Percentiles rank a stretch among this genome's conserved stretches.
Conservation (phyloP, 768 basidiomycete genomes). For the Lentinula detonsa region DNA sequence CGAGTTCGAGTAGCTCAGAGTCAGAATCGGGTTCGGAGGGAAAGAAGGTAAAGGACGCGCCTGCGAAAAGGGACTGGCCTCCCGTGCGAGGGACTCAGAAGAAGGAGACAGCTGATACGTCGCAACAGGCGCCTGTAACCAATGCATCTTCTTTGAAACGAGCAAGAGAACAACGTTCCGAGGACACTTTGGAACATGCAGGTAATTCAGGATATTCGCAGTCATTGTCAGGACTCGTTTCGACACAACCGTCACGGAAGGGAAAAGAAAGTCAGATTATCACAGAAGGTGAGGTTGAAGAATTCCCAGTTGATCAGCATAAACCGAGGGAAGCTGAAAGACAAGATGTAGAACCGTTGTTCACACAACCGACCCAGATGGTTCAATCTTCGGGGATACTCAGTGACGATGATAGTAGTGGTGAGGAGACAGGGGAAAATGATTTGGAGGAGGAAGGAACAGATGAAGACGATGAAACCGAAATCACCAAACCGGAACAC, state of each 20-base stretch:
- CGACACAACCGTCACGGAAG: neutral
- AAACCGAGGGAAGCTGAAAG: no score
- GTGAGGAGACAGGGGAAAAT: neutral
- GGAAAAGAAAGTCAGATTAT: neutral
- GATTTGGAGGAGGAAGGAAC: neutral
- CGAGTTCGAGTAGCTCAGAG: conserved; percentile 2
- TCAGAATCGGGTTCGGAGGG: neutral
- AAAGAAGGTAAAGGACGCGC: neutral
- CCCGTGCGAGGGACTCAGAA: neutral
- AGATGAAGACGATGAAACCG: neutral
- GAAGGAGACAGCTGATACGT: neutral
- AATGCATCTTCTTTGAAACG: neutral
- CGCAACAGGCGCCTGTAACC: neutral
- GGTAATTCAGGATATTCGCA: neutral
- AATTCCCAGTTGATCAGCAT: neutral
- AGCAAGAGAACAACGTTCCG: neutral
- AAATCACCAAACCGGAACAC: neutral
- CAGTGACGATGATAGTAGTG: neutral
- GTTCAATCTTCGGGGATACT: no score
- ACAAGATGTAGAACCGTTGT: neutral
- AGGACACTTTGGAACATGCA: no score
- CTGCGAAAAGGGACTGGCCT: neutral
- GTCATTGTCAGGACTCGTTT: neutral
- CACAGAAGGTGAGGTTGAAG: neutral
- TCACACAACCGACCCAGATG: neutral